Evolutionary conservation across 2,329 filamentous ascomycete species (phyloP).

Genomic region (Penicillium italicum): DNA sequence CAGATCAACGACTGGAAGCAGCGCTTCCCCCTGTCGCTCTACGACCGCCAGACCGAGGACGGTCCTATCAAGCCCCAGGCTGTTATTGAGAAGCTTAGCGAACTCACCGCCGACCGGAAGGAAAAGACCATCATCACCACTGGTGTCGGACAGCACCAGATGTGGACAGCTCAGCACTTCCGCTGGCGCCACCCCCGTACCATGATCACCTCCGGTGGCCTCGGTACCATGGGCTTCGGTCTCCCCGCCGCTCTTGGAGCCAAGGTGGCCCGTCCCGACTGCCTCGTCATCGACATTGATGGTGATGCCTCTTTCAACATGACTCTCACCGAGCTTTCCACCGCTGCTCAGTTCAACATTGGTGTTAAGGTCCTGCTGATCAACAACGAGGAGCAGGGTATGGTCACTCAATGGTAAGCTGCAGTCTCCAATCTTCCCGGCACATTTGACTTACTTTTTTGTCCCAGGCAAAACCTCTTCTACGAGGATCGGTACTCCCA

Average conservation of each 20-base stretch:
- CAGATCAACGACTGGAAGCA: conserved; percentile 90
- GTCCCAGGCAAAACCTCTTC: conserved; percentile 75
- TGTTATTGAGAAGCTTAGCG: conserved; percentile 83
- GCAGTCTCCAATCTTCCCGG: neutral
- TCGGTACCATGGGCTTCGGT: conserved; percentile 94
- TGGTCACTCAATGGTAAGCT: conserved; percentile 81
- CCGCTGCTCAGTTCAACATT: conserved; percentile 92
- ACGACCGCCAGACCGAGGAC: conserved; percentile 70
- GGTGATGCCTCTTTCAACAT: conserved; percentile 99
- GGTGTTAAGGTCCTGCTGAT: conserved; percentile 90
- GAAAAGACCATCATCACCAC: conserved; percentile 83
- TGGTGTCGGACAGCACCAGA: conserved; percentile 96
- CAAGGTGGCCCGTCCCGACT: conserved; percentile 78
- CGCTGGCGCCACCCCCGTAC: conserved; percentile 86
- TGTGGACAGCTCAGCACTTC: conserved; percentile 98
- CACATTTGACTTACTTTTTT: neutral
- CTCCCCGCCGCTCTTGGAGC: conserved; percentile 92
- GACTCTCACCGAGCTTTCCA: conserved; percentile 93
- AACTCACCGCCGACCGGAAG: conserved; percentile 76
- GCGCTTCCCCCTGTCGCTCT: conserved; percentile 79
- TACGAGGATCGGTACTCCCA: conserved; percentile 90
- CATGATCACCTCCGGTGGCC: conserved; percentile 94
- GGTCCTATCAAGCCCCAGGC: conserved; percentile 92
- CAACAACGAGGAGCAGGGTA: conserved; percentile 97
- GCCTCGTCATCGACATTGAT: conserved; percentile 91